Base-by-base conservation (phyloP, 169 alveolate genomes). In the Eimeria sp. region DNA sequence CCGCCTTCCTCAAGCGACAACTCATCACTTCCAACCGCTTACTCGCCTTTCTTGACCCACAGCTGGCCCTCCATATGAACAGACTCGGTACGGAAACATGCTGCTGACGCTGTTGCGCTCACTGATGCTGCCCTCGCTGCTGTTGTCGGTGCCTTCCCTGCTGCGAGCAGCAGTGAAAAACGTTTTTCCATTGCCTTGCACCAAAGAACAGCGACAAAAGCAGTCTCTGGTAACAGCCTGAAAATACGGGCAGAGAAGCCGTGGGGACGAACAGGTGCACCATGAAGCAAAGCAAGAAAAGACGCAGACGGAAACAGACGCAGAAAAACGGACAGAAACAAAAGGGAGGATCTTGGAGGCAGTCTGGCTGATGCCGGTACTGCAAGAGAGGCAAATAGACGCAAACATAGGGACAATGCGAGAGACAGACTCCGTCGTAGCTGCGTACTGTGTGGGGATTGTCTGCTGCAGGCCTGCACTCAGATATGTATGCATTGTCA, bases 401-500 rank as follows among this genome's bases (percentile, higher is more conserved):
- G 5, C 11, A 14, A 27, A 2, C 4, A 7, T 7, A 18, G 40
- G 54, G 6, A 73, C 58, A 73, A 11, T 14, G 54, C 22, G 40
- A 20, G 14, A 40, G 57, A 16, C 11, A 9, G 40, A 43, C 10
- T 25, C n/a, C 10, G 34, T 25, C 10, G 11, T 73, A 25, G 20
- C 3, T 65, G 10, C 22, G 6, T n/a, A 13, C 16, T 65, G 9
- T 25, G 0, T 20, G 22, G 34, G 75, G 43, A 2, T 25, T 65
- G 84, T 75, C 13, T 49, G 65, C 20, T 78, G 89, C 78, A 93
- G 96, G 96, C 16, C 93, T 93, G 14, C 83, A 82, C 49, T 89
- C 96, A 58, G 96, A 93, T 40, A 57, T 93, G 96, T 93, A 93
- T 63, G 93, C 89, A n/a, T 61, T 93, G 89, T 83, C 96, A 45